A percentile compares a stretch with the other conserved stretches of the same genome.
Evolutionary conservation across 2,329 filamentous ascomycete species (phyloP).

Genomic region (Calonectria pseudoreteaudii): DNA sequence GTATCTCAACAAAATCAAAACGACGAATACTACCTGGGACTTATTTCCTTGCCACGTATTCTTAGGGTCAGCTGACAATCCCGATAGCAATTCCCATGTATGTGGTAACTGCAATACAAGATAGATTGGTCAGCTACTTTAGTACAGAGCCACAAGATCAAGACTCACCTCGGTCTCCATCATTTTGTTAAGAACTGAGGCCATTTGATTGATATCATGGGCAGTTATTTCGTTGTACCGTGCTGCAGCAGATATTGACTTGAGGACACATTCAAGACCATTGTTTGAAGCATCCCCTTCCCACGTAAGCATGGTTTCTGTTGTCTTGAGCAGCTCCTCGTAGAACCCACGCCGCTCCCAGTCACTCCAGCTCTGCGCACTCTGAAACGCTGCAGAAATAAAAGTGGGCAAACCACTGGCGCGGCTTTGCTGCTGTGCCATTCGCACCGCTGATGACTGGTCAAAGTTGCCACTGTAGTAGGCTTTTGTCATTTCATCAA

Average conservation of each 20-base stretch:
- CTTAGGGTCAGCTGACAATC: background rate
- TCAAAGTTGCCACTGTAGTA: conserved; percentile 18
- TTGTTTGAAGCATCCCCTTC: background rate
- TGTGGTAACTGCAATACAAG: background rate
- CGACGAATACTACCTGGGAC: background rate
- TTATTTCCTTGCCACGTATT: background rate
- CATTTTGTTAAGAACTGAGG: background rate
- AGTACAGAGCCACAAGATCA: background rate
- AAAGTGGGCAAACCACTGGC: background rate
- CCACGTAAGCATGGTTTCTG: conserved; percentile 3
- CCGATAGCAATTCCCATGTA: background rate
- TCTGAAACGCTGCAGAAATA: background rate
- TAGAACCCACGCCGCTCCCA: conserved; percentile 14
- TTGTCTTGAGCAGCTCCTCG: conserved; percentile 15
- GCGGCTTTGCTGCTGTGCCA: conserved; percentile 8
- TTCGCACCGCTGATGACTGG: background rate
- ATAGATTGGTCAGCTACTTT: background rate
- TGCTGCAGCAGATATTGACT: background rate
- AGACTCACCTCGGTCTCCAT: conserved; percentile 12
- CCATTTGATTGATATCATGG: background rate
- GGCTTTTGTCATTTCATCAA: conserved; percentile 9
- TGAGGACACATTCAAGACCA: background rate
- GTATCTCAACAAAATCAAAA: background rate
- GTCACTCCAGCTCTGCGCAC: conserved; percentile 12
- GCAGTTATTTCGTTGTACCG: background rate